Evolutionary conservation across 2,329 filamentous ascomycete species (phyloP).

Genomic region (Aspergillus bombycis): DNA sequence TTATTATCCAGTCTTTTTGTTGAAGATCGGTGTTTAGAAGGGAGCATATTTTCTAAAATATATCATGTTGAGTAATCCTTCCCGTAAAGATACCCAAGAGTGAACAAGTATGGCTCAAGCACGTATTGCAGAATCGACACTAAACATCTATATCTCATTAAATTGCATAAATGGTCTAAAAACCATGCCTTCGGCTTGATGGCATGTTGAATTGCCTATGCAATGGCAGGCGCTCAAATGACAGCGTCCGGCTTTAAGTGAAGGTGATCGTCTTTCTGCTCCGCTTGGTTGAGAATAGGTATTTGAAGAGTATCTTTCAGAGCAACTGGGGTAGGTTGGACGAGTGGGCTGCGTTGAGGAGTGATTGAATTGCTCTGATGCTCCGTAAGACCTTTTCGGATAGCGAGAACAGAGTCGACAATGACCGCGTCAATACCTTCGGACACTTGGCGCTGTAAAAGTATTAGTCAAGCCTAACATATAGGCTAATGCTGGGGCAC

Average conservation of each 20-base stretch:
- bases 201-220: background rate
- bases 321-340: constrained; percentile 22
- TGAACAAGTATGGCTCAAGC: background rate
- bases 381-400: constrained; percentile 81
- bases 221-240: constrained; percentile 1
- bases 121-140: background rate
- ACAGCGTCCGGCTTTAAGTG: constrained; percentile 21
- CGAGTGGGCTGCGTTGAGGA: constrained; percentile 29
- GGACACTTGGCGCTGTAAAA: constrained; percentile 76
- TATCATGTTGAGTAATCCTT: background rate
- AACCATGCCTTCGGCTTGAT: background rate
- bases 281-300: constrained; percentile 30
- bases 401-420: constrained; percentile 90
- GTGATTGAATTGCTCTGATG: constrained; percentile 32
- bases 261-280: constrained; percentile 25
- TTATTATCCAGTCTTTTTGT: background rate
- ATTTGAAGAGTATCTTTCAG: constrained; percentile 28
- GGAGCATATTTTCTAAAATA: background rate
- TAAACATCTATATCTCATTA: background rate
- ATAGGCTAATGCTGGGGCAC: background rate
- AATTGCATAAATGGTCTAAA: background rate
- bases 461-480: constrained; percentile 11
- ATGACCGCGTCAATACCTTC: constrained; percentile 98
- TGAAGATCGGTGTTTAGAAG: background rate
- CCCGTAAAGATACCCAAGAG: background rate